Conservation (phyloP, 2,329 filamentous ascomycete species). For the Fusarium torulosum region DNA sequence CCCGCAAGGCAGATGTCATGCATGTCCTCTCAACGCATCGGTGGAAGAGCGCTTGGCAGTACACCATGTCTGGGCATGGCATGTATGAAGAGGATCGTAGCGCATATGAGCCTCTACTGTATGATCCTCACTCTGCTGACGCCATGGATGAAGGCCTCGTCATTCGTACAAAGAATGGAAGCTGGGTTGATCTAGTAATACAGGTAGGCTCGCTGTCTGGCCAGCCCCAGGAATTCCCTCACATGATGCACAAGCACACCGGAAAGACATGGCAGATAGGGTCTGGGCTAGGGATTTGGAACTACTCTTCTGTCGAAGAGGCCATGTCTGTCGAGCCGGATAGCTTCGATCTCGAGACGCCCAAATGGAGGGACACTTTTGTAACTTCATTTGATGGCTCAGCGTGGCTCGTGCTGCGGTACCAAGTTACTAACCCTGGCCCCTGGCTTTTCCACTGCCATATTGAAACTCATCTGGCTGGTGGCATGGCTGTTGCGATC, state of each 20-base stretch:
- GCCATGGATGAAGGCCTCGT: constrained; percentile 6
- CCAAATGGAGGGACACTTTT: constrained; percentile 13
- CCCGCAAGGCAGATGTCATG: constrained; percentile 9
- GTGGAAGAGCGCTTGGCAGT: constrained; percentile 10
- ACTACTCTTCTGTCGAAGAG: constrained; percentile 10
- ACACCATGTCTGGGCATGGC: constrained; percentile 9
- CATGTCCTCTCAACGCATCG: constrained; percentile 7
- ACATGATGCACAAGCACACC: constrained; percentile 17
- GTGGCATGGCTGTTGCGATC: constrained; percentile 6
- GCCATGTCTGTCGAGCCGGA: not conserved
- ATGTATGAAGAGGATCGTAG: constrained; percentile 7
- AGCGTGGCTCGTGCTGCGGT: constrained; percentile 5
- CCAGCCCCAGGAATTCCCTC: constrained; percentile 3
- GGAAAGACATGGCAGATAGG: constrained; percentile 16
- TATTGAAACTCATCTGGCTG: constrained; percentile 4
- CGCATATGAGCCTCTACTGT: constrained; percentile 2
- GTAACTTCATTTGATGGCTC: constrained; percentile 10
- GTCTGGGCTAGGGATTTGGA: constrained; percentile 3
- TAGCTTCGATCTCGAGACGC: constrained; percentile 2
- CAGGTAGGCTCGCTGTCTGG: constrained; percentile 10
- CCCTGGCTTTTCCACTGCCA: constrained; percentile 15
- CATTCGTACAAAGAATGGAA: constrained; percentile 9
- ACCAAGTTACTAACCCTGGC: constrained; percentile 8
- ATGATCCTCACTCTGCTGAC: not conserved
- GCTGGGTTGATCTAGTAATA: constrained; percentile 11